These are phyloP conservation scores for Chalciporus sp. DNA, from an alignment of 1,284 basidiomycete species.

Conservation along the genomic window DNA sequence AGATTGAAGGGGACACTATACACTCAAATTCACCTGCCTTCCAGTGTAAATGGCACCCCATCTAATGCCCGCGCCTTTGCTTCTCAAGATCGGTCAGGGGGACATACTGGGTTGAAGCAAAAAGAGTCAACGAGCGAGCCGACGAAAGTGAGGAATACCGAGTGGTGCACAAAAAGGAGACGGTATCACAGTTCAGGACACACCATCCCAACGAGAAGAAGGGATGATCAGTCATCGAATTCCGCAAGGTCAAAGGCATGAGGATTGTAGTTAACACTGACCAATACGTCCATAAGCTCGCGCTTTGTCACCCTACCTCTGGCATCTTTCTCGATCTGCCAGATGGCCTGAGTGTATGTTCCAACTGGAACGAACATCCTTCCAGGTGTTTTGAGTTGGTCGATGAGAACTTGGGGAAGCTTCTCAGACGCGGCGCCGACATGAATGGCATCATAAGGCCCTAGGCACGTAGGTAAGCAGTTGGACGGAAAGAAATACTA, in stretches of 20 bases:
- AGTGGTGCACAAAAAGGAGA: background rate
- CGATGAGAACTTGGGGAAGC: slow-evolving; percentile 74
- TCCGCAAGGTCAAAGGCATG: slow-evolving; percentile 14
- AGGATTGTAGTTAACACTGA: slow-evolving; percentile 40
- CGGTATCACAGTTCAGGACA: background rate
- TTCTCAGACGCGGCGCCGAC: slow-evolving; percentile 90
- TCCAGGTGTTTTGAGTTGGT: slow-evolving; percentile 84
- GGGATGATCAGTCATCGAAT: slow-evolving; percentile 13
- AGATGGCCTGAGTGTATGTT: slow-evolving; percentile 59
- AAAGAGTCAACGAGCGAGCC: background rate
- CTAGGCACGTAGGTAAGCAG: slow-evolving; percentile 35
- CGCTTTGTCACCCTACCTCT: slow-evolving; percentile 69
- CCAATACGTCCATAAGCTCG: slow-evolving; percentile 81
- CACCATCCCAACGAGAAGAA: background rate
- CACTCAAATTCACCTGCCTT: background rate
- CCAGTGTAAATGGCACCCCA: too few species aligned
- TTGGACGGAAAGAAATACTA: background rate
- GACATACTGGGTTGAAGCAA: slow-evolving; percentile 24
- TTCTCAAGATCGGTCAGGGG: slow-evolving; percentile 31
- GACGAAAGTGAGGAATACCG: background rate
- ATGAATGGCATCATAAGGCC: slow-evolving; percentile 89
- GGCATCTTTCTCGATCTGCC: slow-evolving; percentile 81
- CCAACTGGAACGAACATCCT: slow-evolving; percentile 96
- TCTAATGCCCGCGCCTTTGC: slow-evolving; percentile 27
- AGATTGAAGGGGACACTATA: background rate